Evolutionary conservation across 2,329 filamentous ascomycete species (phyloP), one percentile per base, ranked within the genome.

Genomic region (Beauveria scarabaeidicola): DNA sequence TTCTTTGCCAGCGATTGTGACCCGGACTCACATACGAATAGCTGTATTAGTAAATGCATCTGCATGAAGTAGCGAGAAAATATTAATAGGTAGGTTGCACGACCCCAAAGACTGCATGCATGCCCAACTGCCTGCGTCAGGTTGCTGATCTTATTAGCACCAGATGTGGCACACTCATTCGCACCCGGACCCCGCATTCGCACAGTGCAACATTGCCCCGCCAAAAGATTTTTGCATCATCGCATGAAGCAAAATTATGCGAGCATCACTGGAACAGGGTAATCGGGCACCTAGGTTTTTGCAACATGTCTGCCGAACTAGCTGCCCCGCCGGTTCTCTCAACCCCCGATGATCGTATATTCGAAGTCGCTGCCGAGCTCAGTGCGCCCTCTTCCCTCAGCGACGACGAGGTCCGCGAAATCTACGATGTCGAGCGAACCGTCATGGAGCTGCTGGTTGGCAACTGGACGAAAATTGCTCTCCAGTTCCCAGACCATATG

Each of bases 401-500:
- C 17, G 85, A 93, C 64, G 84, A 89, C 68, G 88, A 92, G 68
- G 78, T 97, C 32, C 76, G 78, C 59, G 75, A 85, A 44, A 87
- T 89, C 52, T 99, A 97, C 76, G 94, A 99, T 73, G 87, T 97
- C 64, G 80, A 82, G 61, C 83, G 90, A 60, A 97, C 94, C 0
- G 82, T 91, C 52, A 73, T 76, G 40, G 90, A 96, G 72, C 88
- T 99, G 51, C 78, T 79, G n/a, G 73, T 78, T 5, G 88, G 85
- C 47, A 80, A 80, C 71, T 96, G 90, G 82, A 82, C 76, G 63
- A 83, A 88, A 54, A 83, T 99, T 36, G 94, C 91, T 1, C 76
- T 99, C n/a, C 94, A 99, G 70, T 97, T 99, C 66, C 93, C 94
- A 0, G 94, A 99, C 74, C 81, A 87, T 29, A 96, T 97, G 90